A percentile compares a stretch with the other conserved stretches of the same genome.
Evolutionary conservation across 2,329 filamentous ascomycete genomes (phyloP).

Genomic region (Fusarium mexicanum): DNA sequence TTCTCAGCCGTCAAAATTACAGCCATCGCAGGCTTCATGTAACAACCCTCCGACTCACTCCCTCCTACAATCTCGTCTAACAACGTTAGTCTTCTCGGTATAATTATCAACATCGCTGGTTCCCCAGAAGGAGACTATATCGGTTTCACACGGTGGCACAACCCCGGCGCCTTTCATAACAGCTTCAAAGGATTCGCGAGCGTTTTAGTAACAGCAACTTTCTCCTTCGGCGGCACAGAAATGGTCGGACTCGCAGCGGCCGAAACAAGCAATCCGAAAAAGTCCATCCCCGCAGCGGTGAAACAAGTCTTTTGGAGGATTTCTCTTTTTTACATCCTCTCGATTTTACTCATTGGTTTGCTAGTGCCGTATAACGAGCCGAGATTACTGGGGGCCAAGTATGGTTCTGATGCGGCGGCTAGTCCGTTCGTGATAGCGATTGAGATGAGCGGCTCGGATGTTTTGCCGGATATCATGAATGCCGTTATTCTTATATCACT

Average conservation of each 20-base stretch:
- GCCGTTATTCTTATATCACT: slow-evolving; percentile 94
- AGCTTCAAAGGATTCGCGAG: slow-evolving; percentile 84
- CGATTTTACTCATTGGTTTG: slow-evolving; percentile 81
- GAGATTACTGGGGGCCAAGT: slow-evolving; percentile 66
- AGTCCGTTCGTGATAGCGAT: slow-evolving; percentile 96
- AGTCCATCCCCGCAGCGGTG: slow-evolving; percentile 84
- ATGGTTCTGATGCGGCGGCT: slow-evolving; percentile 72
- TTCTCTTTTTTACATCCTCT: slow-evolving; percentile 86
- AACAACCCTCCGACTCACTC: slow-evolving; percentile 45
- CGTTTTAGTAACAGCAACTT: slow-evolving; percentile 79
- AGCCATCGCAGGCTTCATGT: slow-evolving; percentile 89
- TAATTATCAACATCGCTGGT: slow-evolving; percentile 85
- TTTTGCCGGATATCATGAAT: slow-evolving; percentile 89
- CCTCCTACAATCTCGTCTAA: background rate
- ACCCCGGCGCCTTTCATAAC: slow-evolving; percentile 83
- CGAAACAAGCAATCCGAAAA: slow-evolving; percentile 78
- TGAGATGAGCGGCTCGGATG: slow-evolving; percentile 79
- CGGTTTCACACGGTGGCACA: slow-evolving; percentile 77
- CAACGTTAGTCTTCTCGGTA: slow-evolving; percentile 75
- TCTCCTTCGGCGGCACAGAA: slow-evolving; percentile 79
- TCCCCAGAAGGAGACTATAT: slow-evolving; percentile 78
- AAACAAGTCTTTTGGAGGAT: slow-evolving; percentile 98
- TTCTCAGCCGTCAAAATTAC: slow-evolving; percentile 87
- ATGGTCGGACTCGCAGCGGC: slow-evolving; percentile 79
- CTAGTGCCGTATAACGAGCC: slow-evolving; percentile 78